Base-by-base conservation (phyloP, 176 grass and related monocot species). In the Carex cristatella region DNA sequence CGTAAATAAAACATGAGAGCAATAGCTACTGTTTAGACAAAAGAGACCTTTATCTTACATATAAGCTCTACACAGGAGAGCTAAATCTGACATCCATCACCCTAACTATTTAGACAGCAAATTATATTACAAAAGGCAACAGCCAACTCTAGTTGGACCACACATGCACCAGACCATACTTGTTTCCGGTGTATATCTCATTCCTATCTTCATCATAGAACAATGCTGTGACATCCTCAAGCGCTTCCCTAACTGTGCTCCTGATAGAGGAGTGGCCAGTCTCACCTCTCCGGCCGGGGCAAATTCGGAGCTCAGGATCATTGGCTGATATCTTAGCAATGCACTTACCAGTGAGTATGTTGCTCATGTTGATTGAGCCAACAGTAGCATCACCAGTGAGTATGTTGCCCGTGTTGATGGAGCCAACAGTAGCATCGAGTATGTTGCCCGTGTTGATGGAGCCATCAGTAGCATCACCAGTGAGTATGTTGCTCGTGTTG, bases 361-460 rank as follows among this genome's bases (percentile, higher is more conserved):
- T 94, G 2, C 96, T 99, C 90, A 99, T 95, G 79, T 99, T 99
- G 85, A 99, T 99, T 27, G 96, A 95, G 60, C 96, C 96, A 88
- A 94, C 84, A 32, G 89, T 68, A 51, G 46, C 28, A 67, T 78
- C 74, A 33, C 74, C 74, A 12, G 42, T 95, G 81, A 95, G 86
- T 69, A 99, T 99, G 83, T 95, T 94, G 2, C 96, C 94, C 88
- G 92, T 95, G 73, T 99, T 95, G 85, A 99, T 99, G 33, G 96
- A 95, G 60, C 96, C 96, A 88, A 94, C 38, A 40, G 38, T 40
- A 5, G 35, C 3, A 37, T 37, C 35, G 81, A 95, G 86, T 73
- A 99, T 99, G 83, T 95, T 94, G 2, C 96, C 95, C 88, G 95
- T 95, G 79, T 99, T 99, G 85, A 95, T 99, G 33, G 96, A 95